These are phyloP conservation scores for Cryptococcus sp. DNA, from an alignment of 1,284 basidiomycete genomes.

Conservation along the genomic window DNA sequence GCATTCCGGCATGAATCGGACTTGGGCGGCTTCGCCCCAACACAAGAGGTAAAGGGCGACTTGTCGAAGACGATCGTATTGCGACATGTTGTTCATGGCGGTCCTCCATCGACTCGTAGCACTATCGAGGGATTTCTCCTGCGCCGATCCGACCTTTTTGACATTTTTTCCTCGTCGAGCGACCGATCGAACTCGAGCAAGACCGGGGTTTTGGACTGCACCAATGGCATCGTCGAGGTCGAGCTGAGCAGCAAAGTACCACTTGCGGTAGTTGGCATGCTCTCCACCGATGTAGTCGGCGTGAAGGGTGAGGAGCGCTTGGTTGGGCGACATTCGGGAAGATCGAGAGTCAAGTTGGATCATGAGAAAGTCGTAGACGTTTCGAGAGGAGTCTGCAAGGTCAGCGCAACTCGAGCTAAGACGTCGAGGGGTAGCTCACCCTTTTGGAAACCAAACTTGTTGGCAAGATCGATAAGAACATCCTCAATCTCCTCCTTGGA, in stretches of 20 bases:
- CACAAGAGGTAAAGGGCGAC: conserved; percentile 92
- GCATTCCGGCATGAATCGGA: conserved; percentile 96
- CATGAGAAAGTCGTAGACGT: conserved; percentile 94
- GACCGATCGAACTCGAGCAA: conserved; percentile 75
- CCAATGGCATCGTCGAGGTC: conserved; percentile 98
- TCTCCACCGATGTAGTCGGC: conserved; percentile 99
- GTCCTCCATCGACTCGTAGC: conserved; percentile 91
- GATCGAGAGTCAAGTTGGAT: conserved; percentile 92
- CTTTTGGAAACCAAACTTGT: conserved; percentile 99
- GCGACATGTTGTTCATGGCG: conserved; percentile 98
- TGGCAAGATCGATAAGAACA: conserved; percentile 92
- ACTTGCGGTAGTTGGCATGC: conserved; percentile 94
- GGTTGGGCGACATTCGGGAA: conserved; percentile 95
- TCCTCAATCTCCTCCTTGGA: conserved; percentile 99
- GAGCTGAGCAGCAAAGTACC: conserved; percentile 99
- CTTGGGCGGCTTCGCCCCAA: conserved; percentile 98
- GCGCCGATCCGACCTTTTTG: conserved; percentile 50
- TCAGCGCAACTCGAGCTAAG: background rate
- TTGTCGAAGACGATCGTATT: conserved; percentile 95
- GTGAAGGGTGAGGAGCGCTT: conserved; percentile 89
- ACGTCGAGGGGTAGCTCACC: conserved; percentile 50
- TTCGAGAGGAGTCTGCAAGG: conserved; percentile 54
- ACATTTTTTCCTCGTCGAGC: conserved; percentile 51
- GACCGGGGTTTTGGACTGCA: conserved; percentile 81
- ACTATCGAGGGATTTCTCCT: conserved; percentile 78